phyloP scores from a whole-genome alignment of 1,139 yeast genomes.

The Blastobotrys raffinosifermentans region DNA sequence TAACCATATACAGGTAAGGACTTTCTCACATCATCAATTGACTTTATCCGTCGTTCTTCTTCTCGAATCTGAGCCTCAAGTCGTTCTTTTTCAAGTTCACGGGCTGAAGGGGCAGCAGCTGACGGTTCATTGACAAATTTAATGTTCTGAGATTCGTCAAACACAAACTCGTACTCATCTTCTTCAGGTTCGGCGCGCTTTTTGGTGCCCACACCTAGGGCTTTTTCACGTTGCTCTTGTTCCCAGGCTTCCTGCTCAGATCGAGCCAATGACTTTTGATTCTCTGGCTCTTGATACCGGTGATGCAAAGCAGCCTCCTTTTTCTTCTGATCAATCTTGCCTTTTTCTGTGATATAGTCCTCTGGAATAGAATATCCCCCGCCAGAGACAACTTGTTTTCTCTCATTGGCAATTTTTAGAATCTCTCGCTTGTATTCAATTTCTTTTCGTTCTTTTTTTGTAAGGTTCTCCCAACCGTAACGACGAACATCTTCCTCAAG shows the following conservation, averaged over 20 bases:
- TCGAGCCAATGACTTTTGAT: slow-evolving; percentile 18
- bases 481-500: slow-evolving; percentile 42
- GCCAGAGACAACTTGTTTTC: slow-evolving; percentile 33
- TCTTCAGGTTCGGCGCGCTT: slow-evolving; percentile 21
- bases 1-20: slow-evolving; percentile 74
- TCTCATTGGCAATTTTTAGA: slow-evolving; percentile 39
- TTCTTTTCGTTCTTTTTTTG: slow-evolving; percentile 47
- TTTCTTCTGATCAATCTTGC: slow-evolving; percentile 47
- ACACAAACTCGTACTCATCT: slow-evolving; percentile 69
- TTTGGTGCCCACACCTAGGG: slow-evolving; percentile 9
- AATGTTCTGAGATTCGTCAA: slow-evolving; percentile 71
- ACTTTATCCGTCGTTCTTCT: slow-evolving; percentile 39
- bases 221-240: slow-evolving; percentile 48
- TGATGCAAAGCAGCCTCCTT: slow-evolving; percentile 40
- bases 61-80: slow-evolving; percentile 35
- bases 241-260: slow-evolving; percentile 58
- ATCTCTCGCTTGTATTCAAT: slow-evolving; percentile 46
- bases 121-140: slow-evolving; percentile 48
- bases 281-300: slow-evolving; percentile 27
- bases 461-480: slow-evolving; percentile 47
- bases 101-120: slow-evolving; percentile 11
- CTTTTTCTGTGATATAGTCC: slow-evolving; percentile 48
- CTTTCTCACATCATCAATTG: slow-evolving; percentile 47
- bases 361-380: slow-evolving; percentile 48
- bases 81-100: slow-evolving; percentile 26